Percentiles rank a stretch among this genome's conserved stretches.
Conservation (phyloP, 2,329 filamentous ascomycete genomes). For the Phialophora macrospora region DNA sequence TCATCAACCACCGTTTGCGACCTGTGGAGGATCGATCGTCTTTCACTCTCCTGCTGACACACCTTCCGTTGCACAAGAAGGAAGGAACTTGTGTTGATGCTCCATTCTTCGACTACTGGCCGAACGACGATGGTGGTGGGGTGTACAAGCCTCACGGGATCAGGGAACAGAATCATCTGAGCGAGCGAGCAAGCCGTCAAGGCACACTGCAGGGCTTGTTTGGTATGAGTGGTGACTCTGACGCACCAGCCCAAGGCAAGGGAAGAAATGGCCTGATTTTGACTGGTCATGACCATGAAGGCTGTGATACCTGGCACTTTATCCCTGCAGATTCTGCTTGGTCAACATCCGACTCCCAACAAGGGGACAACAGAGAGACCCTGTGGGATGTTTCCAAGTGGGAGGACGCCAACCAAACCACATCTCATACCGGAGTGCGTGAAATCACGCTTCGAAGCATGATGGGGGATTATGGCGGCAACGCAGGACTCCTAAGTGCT, state of each 20-base stretch:
- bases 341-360: constrained; percentile 18
- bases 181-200: constrained; percentile 66
- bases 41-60: constrained; percentile 85
- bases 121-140: constrained; percentile 56
- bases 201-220: constrained; percentile 85
- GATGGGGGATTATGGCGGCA: constrained; percentile 97
- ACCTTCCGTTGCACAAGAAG: constrained; percentile 86
- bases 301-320: constrained; percentile 88
- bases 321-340: constrained; percentile 46
- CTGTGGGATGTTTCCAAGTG: constrained; percentile 26
- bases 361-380: constrained; percentile 43
- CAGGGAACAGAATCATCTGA: constrained; percentile 90
- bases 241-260: constrained; percentile 63
- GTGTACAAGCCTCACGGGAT: constrained; percentile 56
- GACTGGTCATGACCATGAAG: constrained; percentile 93
- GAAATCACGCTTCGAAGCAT: constrained; percentile 96
- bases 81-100: constrained; percentile 81
- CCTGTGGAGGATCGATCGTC: constrained; percentile 67
- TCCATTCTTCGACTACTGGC: constrained; percentile 81
- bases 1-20: constrained; percentile 61
- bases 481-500: constrained; percentile 81
- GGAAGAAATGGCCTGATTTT: constrained; percentile 79
- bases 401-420: constrained; percentile 16
- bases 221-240: constrained; percentile 69
- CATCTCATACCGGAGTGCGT: constrained; percentile 65